Conservation (phyloP, 352 stramenopile species). For the Globisporangium cederbergense region DNA sequence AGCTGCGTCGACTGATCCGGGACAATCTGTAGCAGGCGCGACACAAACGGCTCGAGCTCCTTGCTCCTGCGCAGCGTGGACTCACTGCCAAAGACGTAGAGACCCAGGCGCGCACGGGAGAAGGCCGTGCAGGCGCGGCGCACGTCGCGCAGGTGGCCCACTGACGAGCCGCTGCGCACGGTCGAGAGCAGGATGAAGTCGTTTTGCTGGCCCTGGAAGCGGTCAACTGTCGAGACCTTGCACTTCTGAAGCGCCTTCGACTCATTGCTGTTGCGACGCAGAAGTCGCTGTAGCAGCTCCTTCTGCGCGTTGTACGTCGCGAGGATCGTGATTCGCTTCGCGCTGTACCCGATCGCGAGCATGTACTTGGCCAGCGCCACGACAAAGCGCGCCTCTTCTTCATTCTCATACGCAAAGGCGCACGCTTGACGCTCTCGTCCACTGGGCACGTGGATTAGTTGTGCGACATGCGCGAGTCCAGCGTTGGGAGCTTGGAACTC, state of each 20-base stretch:
- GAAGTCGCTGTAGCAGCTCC: slow-evolving; percentile 87
- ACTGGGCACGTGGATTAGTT: slow-evolving; percentile 85
- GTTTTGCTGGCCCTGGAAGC: slow-evolving; percentile 95
- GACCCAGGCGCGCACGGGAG: slow-evolving; percentile 88
- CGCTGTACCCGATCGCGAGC: slow-evolving; percentile 89
- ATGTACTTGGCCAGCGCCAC: slow-evolving; percentile 93
- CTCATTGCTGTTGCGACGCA: slow-evolving; percentile 29
- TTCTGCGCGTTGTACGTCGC: slow-evolving; percentile 96
- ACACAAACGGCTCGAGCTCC: slow-evolving; percentile 64
- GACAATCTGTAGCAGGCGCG: slow-evolving; percentile 28
- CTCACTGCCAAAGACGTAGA: slow-evolving; percentile 91
- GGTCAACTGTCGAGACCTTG: slow-evolving; percentile 91
- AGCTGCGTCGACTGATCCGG: slow-evolving; percentile 29
- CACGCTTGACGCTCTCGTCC: slow-evolving; percentile 65
- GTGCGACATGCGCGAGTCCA: slow-evolving; percentile 87
- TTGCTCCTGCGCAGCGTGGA: slow-evolving; percentile 64
- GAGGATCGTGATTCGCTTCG: slow-evolving; percentile 91
- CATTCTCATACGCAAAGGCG: slow-evolving; percentile 92
- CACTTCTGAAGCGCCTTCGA: slow-evolving; percentile 15
- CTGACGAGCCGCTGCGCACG: slow-evolving; percentile 78
- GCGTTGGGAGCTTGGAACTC: slow-evolving; percentile 74
- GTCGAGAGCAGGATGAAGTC: slow-evolving; percentile 95
- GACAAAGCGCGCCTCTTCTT: slow-evolving; percentile 93
- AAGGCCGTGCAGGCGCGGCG: slow-evolving; percentile 91
- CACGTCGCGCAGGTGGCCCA: slow-evolving; percentile 92